Percentiles rank a stretch among this genome's conserved stretches.
These are phyloP conservation scores for Penicillium sp. DNA, from an alignment of 2,329 filamentous ascomycete genomes.

Conservation along the genomic window DNA sequence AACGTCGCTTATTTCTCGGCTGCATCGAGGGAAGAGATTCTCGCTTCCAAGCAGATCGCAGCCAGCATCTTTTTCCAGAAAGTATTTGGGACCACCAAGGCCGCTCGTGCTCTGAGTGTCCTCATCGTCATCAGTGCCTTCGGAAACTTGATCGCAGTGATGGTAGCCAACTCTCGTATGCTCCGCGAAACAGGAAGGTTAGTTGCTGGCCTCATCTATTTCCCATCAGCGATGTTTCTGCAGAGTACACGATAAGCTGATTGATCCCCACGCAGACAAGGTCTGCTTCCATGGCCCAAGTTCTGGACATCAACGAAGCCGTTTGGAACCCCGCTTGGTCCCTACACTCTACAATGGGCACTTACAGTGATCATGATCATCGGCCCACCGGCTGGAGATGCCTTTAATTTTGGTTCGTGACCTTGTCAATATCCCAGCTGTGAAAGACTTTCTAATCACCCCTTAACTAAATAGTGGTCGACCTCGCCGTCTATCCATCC, in stretches of 20 bases:
- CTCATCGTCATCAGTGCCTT: constrained; percentile 62
- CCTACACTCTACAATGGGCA: constrained; percentile 61
- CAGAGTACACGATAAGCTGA: neutral
- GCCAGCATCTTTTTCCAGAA: constrained; percentile 63
- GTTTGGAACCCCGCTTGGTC: constrained; percentile 65
- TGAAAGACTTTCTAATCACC: neutral
- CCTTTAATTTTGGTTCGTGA: constrained; percentile 62
- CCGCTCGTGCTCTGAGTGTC: constrained; percentile 60
- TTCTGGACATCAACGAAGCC: constrained; percentile 67
- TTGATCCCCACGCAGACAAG: constrained; percentile 46
- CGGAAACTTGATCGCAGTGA: constrained; percentile 61
- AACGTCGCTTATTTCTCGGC: constrained; percentile 66
- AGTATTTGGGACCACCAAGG: constrained; percentile 57
- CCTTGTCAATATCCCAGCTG: too few relatives aligned
- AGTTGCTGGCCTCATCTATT: neutral
- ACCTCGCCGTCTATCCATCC: constrained; percentile 2
- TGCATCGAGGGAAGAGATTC: constrained; percentile 59
- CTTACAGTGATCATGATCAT: constrained; percentile 64
- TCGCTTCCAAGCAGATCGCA: constrained; percentile 57
- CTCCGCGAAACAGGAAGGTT: constrained; percentile 62
- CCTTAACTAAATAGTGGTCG: neutral
- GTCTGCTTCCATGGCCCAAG: constrained; percentile 61
- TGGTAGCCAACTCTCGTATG: constrained; percentile 60
- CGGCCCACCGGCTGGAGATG: constrained; percentile 64
- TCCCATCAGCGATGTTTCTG: neutral